These are phyloP conservation scores for Teratosphaeria destructans DNA, from an alignment of 2,329 filamentous ascomycete species.

Conservation along the genomic window DNA sequence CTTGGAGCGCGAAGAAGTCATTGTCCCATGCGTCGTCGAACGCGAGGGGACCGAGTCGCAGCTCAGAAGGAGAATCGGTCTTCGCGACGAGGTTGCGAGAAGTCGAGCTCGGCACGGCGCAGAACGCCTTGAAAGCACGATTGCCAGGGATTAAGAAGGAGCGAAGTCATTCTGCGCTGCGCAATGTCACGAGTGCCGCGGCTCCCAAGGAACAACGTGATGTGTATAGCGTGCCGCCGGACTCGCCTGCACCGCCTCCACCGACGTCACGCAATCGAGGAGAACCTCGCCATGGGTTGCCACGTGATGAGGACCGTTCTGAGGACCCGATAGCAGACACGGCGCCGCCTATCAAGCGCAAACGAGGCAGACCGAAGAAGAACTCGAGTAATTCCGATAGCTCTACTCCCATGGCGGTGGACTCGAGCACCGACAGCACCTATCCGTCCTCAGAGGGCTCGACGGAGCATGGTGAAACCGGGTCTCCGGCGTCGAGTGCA, in stretches of 20 bases:
- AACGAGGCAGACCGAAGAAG: conserved; percentile 15
- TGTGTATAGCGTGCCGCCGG: background rate
- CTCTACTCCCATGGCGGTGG: background rate
- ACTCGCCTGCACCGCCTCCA: background rate
- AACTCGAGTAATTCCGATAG: conserved; percentile 6
- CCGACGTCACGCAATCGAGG: background rate
- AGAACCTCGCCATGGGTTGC: background rate
- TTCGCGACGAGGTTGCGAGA: background rate
- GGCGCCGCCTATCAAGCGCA: conserved; percentile 7
- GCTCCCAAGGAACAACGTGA: conserved; percentile 7
- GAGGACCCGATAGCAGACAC: conserved; percentile 13
- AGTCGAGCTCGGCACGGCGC: background rate
- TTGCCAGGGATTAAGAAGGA: conserved; percentile 16
- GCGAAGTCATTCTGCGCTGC: conserved; percentile 16
- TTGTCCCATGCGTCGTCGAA: background rate
- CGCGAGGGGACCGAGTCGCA: background rate
- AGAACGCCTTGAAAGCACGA: conserved; percentile 6
- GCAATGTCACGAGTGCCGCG: conserved; percentile 18
- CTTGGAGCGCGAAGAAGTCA: background rate
- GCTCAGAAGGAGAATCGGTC: background rate
- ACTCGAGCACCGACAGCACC: conserved; percentile 7
- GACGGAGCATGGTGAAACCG: conserved; percentile 12
- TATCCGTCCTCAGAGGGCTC: conserved; percentile 12
- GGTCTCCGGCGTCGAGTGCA: conserved; percentile 19
- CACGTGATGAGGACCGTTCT: conserved; percentile 13